phyloP scores from a whole-genome alignment of 257 asterid species.

The Nicotiana undulata region DNA sequence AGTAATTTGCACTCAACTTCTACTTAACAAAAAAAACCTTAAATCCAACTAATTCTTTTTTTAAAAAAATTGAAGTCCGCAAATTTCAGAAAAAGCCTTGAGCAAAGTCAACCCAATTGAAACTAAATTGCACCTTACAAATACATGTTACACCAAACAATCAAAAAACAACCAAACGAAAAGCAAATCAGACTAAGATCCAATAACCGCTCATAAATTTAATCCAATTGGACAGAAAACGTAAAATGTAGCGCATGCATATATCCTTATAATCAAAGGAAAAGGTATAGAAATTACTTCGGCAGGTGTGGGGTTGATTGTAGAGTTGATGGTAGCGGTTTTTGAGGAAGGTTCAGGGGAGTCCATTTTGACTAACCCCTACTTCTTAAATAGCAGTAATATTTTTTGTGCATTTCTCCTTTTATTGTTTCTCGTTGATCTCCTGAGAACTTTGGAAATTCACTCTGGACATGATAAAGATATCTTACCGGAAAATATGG shows the following conservation, averaged over 20 bases:
- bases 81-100: not conserved
- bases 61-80: not conserved
- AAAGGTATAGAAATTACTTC: slow-evolving; percentile 1
- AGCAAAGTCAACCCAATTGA: not conserved
- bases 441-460: not conserved
- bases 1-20: not conserved
- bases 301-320: slow-evolving; percentile 19
- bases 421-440: not conserved
- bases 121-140: not conserved
- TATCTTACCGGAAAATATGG: slow-evolving; percentile 11
- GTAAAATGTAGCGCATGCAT: not conserved
- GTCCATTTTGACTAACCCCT: slow-evolving; percentile 37
- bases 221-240: not conserved
- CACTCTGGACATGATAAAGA: no score
- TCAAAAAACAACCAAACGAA: not conserved
- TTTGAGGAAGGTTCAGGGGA: slow-evolving; percentile 34
- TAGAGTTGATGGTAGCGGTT: slow-evolving; percentile 4
- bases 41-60: not conserved
- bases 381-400: slow-evolving; percentile 8
- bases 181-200: not conserved
- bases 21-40: slow-evolving; percentile 5
- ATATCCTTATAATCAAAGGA: not conserved
- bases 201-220: not conserved
- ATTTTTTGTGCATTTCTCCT: not conserved
- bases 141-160: not conserved